Evolutionary conservation across 129 eudicot genomes (phyloP), one percentile per base, ranked within the genome.

Genomic region (Centella asiatica): DNA sequence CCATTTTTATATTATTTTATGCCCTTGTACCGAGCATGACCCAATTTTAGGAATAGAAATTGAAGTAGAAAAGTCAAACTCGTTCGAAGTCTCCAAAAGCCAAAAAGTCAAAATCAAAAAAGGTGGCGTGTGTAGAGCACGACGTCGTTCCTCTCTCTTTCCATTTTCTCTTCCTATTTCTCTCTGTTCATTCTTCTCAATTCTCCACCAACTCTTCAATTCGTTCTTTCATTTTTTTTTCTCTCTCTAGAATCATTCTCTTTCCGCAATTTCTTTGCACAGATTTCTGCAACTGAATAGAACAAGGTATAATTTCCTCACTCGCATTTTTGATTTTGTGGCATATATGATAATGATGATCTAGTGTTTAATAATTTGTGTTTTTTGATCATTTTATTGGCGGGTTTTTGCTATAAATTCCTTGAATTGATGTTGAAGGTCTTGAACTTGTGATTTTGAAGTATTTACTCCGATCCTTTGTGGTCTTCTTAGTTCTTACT

Each of bases 291-390:
- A 4, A 25, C 26, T 52, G 1, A 8, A 24, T 53, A n/a, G 1
- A 27, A 14, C 13, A 53, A 53, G 59, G 59, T 53, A 13, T 10
- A 1, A 5, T 53, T 53, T 53, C 9, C 39, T 53, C 27, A 53
- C 27, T 15, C 2, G 1, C 27, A 28, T 27, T 19, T 53, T 6
- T 52, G 1, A 34, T 2, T 53, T 53, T 26, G 26, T 53, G 13
- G n/a, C n/a, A n/a, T n/a, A n/a, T n/a, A 24, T 53, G 36, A 53
- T 53, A 5, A 26, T 53, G 37, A 53, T 53, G 36, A 53, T 53
- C 0, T 53, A 5, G 19, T 3, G 59, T 53, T 53, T 53, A 20
- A 15, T 5, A 1, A 24, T 0, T 12, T 4, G 4, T 26, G 3
- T 53, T 26, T 1, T 53, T 18, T 19, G n/a, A 12, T 52, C 2